phyloP scores from a whole-genome alignment of 1,284 basidiomycete species.

The Lignosus rhinocerotis region DNA sequence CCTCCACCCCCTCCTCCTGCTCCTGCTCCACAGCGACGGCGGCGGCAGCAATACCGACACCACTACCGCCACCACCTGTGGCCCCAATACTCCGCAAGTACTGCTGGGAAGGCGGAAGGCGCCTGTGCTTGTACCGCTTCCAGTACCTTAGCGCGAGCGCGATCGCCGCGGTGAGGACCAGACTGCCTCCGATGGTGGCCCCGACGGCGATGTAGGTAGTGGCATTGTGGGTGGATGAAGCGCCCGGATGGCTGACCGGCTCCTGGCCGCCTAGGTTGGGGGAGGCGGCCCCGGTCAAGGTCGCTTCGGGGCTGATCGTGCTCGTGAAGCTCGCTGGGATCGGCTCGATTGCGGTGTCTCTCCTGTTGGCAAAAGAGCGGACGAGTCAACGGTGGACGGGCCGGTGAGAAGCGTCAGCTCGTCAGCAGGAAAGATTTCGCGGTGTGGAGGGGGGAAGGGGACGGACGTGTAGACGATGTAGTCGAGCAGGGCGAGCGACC shows the following conservation, averaged over 20 bases:
- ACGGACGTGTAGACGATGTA: conserved; percentile 29
- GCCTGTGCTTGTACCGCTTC: neutral
- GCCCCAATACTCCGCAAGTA: neutral
- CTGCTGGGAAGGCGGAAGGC: neutral
- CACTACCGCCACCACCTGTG: neutral
- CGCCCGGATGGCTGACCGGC: neutral
- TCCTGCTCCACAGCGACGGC: too few relatives aligned
- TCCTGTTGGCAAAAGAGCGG: neutral
- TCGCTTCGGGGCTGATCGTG: neutral
- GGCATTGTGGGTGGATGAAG: neutral
- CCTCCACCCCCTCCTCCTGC: too few relatives aligned
- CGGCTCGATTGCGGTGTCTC: neutral
- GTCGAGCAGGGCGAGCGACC: conserved; percentile 27
- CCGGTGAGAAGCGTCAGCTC: neutral
- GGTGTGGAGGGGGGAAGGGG: neutral
- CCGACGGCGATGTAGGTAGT: neutral
- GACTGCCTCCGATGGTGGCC: neutral
- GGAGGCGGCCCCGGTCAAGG: neutral
- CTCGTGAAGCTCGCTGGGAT: neutral
- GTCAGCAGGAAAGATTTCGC: neutral
- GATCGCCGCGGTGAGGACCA: neutral
- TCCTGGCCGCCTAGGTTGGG: neutral
- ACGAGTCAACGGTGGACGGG: too few relatives aligned
- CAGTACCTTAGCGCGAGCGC: neutral
- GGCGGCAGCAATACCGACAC: neutral